phyloP scores from a whole-genome alignment of 129 eudicot species.

The Saussurea involucrata region DNA sequence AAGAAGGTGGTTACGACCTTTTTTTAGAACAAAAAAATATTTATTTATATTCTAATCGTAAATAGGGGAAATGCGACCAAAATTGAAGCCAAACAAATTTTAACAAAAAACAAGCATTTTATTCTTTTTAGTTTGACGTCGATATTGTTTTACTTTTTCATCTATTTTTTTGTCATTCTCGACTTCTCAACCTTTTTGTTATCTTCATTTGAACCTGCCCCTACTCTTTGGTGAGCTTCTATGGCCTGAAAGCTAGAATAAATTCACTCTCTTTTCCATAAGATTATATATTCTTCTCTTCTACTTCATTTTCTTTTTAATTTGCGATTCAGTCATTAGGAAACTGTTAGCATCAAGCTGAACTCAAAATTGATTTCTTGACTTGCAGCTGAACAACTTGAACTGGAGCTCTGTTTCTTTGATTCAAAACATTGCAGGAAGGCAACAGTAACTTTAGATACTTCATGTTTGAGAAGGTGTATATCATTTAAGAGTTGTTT shows the following conservation, averaged over 20 bases:
- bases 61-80: neutral
- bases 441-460: conserved; percentile 49
- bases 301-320: neutral
- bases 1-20: neutral
- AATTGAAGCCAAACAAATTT: neutral
- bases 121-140: neutral
- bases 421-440: conserved; percentile 40
- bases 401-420: conserved; percentile 58
- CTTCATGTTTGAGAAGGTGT: conserved; percentile 62
- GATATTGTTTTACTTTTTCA: neutral
- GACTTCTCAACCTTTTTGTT: neutral
- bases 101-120: neutral
- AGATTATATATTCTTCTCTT: neutral
- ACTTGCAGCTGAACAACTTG: conserved; percentile 56
- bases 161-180: neutral
- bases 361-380: neutral
- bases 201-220: neutral
- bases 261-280: neutral
- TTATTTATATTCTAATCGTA: neutral
- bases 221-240: neutral
- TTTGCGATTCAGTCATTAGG: neutral
- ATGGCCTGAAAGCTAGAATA: neutral
- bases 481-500: neutral
- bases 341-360: neutral
- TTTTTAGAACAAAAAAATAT: neutral